phyloP scores from a whole-genome alignment of 164 flowering plant genomes.

The Santalum album region DNA sequence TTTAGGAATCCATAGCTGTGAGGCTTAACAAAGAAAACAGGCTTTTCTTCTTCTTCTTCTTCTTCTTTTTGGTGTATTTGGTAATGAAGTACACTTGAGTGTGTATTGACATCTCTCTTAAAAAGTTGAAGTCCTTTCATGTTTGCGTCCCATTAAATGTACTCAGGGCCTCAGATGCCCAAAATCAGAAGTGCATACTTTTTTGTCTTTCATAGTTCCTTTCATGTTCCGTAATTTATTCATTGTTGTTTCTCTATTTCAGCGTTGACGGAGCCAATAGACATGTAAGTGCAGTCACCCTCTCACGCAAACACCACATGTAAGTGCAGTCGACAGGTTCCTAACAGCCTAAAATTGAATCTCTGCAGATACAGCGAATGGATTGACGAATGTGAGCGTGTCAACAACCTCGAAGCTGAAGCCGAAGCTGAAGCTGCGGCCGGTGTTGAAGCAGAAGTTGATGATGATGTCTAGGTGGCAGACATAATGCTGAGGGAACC shows the following conservation, averaged over 20 bases:
- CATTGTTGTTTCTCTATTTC: constrained; percentile 14
- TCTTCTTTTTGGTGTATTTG: too few species aligned
- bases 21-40: too few species aligned
- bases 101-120: too few species aligned
- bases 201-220: too few species aligned
- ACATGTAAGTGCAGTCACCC: constrained; percentile 38
- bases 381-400: constrained; percentile 68
- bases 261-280: constrained; percentile 71
- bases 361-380: constrained; percentile 58
- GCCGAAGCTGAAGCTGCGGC: constrained; percentile 11
- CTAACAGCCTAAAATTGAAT: not conserved
- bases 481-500: not conserved
- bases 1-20: too few species aligned
- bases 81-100: too few species aligned
- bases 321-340: constrained; percentile 22
- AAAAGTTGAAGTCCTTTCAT: too few species aligned
- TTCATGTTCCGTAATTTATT: too few species aligned
- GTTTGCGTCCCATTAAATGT: too few species aligned
- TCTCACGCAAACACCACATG: constrained; percentile 26
- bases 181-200: too few species aligned
- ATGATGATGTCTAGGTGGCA: not conserved
- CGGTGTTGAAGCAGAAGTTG: not conserved
- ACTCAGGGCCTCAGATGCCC: too few species aligned
- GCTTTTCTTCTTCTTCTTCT: too few species aligned
- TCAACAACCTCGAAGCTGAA: constrained; percentile 47